Evolutionary conservation across 2,329 filamentous ascomycete genomes (phyloP).

Genomic region (Pseudocercospora pini-densiflorae): DNA sequence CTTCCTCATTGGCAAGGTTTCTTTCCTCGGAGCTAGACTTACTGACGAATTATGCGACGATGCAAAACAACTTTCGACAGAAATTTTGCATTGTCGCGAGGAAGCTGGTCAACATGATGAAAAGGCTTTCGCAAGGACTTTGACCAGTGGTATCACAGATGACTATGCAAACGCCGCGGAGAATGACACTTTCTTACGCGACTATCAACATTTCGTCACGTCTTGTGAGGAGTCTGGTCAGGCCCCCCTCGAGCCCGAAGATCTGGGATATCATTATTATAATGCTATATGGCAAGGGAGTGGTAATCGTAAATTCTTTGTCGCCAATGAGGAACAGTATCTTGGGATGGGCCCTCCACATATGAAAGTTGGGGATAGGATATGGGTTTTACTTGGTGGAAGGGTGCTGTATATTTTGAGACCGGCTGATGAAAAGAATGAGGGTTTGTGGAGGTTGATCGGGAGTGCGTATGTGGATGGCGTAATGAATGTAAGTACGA

Average conservation of each 20-base stretch:
- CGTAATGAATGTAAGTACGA: constrained; percentile 12
- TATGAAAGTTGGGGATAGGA: background rate
- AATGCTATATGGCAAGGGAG: constrained; percentile 3
- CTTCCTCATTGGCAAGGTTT: background rate
- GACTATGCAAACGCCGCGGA: background rate
- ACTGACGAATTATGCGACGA: background rate
- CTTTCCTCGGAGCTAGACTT: background rate
- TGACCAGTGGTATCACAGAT: background rate
- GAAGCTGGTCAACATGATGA: background rate
- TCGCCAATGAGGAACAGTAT: background rate
- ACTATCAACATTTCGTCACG: background rate
- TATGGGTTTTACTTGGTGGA: constrained; percentile 1
- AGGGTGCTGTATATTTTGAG: constrained; percentile 2
- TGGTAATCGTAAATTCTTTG: background rate
- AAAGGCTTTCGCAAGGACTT: background rate
- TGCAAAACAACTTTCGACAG: background rate
- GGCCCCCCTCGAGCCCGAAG: background rate
- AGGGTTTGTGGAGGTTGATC: background rate
- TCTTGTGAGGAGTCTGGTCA: background rate
- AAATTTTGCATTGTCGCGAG: background rate
- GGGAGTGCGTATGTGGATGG: constrained; percentile 14
- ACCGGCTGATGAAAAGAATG: background rate
- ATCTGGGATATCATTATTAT: background rate
- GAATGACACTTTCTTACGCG: background rate
- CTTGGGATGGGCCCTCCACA: background rate